Conservation (phyloP, 305 asterid species). For the Salvia sclarea region DNA sequence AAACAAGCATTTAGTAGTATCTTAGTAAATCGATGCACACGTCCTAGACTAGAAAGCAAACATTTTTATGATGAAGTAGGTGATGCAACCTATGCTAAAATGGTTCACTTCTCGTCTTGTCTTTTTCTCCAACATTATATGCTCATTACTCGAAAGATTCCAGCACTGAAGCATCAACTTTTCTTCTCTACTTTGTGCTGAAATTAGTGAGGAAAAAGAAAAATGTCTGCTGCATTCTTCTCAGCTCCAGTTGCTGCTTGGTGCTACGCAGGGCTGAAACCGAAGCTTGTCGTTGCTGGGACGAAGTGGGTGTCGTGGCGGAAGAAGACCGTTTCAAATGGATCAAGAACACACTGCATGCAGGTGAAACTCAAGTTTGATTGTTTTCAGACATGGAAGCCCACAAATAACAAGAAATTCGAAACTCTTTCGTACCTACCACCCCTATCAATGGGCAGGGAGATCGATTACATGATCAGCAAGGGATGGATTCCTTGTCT, state of each 20-base stretch:
- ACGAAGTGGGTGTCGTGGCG: conserved; percentile 37
- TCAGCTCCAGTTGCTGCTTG: conserved; percentile 36
- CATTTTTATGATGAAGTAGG: neutral
- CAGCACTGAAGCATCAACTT: neutral
- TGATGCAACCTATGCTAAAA: conserved; percentile 33
- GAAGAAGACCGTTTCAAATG: conserved; percentile 41
- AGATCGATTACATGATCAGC: conserved; percentile 49
- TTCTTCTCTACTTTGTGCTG: neutral
- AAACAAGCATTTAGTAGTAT: neutral
- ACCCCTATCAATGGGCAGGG: conserved; percentile 47
- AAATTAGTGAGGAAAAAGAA: neutral
- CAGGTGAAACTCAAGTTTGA: conserved; percentile 34
- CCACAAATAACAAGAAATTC: conserved; percentile 48
- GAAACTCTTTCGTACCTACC: conserved; percentile 61
- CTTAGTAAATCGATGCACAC: neutral
- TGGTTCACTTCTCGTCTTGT: neutral
- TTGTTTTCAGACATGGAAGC: conserved; percentile 51
- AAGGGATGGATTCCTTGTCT: conserved; percentile 61
- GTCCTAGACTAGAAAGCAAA: neutral
- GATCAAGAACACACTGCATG: conserved; percentile 54
- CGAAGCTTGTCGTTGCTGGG: conserved; percentile 24
- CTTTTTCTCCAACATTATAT: neutral
- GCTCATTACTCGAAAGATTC: neutral
- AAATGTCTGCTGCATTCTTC: conserved; percentile 42
- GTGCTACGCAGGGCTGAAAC: conserved; percentile 16